Evolutionary conservation across 805 yeast genomes (phyloP).

Genomic region (Teunomyces barrocoloradensis): DNA sequence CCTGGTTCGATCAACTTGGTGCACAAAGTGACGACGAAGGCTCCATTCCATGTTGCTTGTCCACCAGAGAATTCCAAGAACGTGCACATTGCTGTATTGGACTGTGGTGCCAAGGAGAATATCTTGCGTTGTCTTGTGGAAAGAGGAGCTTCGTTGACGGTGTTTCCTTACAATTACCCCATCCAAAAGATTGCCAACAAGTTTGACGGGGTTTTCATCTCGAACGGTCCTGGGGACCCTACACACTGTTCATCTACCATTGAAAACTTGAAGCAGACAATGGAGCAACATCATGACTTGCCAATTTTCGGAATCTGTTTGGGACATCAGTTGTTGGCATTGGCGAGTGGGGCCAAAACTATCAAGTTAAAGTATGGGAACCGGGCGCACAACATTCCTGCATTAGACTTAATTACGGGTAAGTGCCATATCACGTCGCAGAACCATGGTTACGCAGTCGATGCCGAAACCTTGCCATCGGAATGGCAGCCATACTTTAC

Average conservation of each 20-base stretch:
- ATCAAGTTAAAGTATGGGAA: constrained; percentile 94
- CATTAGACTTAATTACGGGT: constrained; percentile 84
- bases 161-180: constrained; percentile 94
- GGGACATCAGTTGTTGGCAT: constrained; percentile 94
- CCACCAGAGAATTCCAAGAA: constrained; percentile 52
- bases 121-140: constrained; percentile 89
- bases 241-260: constrained; percentile 83
- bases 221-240: constrained; percentile 98
- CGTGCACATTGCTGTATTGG: constrained; percentile 84
- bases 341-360: constrained; percentile 93
- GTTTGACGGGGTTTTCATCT: constrained; percentile 92
- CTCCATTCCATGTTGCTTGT: constrained; percentile 85
- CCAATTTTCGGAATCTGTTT: constrained; percentile 98
- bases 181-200: constrained; percentile 85
- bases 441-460: constrained; percentile 98
- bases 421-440: constrained; percentile 97
- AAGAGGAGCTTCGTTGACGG: constrained; percentile 95
- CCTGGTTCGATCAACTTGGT: constrained; percentile 90
- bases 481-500: constrained; percentile 84
- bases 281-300: constrained; percentile 59
- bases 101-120: constrained; percentile 98
- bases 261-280: constrained; percentile 64
- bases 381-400: constrained; percentile 98
- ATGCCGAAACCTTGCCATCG: constrained; percentile 71
- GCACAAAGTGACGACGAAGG: constrained; percentile 89